These are phyloP conservation scores for Naganishia onofrii DNA, from an alignment of 768 basidiomycete genomes.

Conservation along the genomic window DNA sequence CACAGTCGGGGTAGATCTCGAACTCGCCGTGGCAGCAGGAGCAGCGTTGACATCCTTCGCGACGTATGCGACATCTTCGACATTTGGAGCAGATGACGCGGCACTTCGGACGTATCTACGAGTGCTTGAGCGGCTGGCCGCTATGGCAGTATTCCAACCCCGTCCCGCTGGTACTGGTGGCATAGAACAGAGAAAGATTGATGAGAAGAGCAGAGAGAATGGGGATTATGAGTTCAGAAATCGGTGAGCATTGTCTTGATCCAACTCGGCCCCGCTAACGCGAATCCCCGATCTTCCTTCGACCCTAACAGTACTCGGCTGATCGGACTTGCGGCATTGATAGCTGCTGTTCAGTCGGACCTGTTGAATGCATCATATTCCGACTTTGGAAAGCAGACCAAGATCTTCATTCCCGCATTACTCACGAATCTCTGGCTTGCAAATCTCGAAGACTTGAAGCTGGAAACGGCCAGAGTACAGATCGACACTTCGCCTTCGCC, in stretches of 20 bases:
- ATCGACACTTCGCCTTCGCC: constrained; percentile 66
- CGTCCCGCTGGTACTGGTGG: constrained; percentile 15
- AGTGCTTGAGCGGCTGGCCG: constrained; percentile 65
- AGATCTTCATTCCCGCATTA: constrained; percentile 68
- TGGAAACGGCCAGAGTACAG: constrained; percentile 65
- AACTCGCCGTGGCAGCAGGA: constrained; percentile 59
- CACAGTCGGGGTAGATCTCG: constrained; percentile 45
- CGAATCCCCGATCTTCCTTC: not conserved
- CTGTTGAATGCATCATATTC: constrained; percentile 70
- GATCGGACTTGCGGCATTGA: constrained; percentile 78
- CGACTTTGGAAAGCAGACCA: constrained; percentile 71
- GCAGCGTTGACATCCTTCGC: constrained; percentile 88
- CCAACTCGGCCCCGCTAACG: no score
- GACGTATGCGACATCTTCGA: constrained; percentile 81
- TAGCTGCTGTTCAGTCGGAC: constrained; percentile 77
- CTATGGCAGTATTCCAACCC: constrained; percentile 47
- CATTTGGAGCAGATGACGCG: constrained; percentile 71
- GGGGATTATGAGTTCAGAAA: constrained; percentile 70
- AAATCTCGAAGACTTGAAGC: constrained; percentile 61
- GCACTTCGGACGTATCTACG: constrained; percentile 70
- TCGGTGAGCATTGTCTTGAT: constrained; percentile 56
- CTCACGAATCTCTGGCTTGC: constrained; percentile 67
- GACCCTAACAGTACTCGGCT: constrained; percentile 65
- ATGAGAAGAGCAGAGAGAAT: no score
- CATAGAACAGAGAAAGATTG: not conserved